Conservation (phyloP, 768 basidiomycete species). For the Kwoniella sp. region DNA sequence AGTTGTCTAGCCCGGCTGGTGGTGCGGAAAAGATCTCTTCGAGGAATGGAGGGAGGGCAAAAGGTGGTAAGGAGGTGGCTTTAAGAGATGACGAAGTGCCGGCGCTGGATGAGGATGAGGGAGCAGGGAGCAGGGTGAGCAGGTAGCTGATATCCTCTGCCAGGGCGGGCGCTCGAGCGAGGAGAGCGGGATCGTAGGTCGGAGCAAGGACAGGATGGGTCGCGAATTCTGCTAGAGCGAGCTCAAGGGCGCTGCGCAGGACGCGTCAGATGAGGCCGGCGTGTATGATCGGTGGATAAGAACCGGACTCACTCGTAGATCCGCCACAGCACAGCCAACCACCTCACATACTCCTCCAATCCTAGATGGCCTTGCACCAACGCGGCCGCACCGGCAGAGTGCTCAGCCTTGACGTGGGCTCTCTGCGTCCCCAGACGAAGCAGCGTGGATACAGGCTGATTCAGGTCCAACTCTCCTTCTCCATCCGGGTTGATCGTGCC, state of each 20-base stretch:
- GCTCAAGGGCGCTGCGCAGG: conserved; percentile 49
- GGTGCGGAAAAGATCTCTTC: conserved; percentile 53
- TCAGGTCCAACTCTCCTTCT: conserved; percentile 39
- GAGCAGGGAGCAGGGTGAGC: conserved; percentile 55
- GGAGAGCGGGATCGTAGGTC: conserved; percentile 66
- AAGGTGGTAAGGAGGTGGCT: conserved; percentile 33
- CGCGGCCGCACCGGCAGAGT: conserved; percentile 59
- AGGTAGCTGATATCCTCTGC: conserved; percentile 66
- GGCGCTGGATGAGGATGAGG: conserved; percentile 53
- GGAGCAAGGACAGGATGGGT: conserved; percentile 62
- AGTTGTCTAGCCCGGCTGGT: conserved; percentile 57
- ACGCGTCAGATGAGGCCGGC: background rate
- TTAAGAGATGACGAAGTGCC: background rate
- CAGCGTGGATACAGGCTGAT: conserved; percentile 50
- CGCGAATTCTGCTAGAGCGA: conserved; percentile 54
- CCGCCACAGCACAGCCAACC: conserved; percentile 73
- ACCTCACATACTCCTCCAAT: conserved; percentile 64
- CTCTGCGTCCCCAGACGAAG: conserved; percentile 52
- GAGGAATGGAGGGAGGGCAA: conserved; percentile 54
- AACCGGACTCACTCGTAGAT: conserved; percentile 62
- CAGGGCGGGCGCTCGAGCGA: conserved; percentile 61
- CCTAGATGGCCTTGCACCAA: conserved; percentile 61
- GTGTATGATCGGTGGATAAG: background rate
- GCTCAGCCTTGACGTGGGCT: conserved; percentile 61
- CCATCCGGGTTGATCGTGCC: conserved; percentile 12